Percentiles rank a stretch among this genome's conserved stretches.
These are phyloP conservation scores for Clavispora fructus DNA, from an alignment of 805 yeast genomes.

Conservation along the genomic window DNA sequence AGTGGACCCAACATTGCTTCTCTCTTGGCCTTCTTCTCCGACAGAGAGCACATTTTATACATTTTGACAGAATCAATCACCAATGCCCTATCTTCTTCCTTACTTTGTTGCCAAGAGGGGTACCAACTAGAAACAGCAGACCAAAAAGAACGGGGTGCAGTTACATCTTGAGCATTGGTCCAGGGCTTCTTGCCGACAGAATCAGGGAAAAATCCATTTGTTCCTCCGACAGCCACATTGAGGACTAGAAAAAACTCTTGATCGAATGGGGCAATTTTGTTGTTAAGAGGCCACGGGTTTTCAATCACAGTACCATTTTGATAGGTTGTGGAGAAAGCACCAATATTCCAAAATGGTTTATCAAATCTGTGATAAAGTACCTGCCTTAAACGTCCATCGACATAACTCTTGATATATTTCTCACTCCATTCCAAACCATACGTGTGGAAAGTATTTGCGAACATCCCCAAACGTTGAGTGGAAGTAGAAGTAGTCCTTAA, in stretches of 20 bases:
- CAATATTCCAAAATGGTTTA: not conserved
- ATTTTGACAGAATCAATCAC: not conserved
- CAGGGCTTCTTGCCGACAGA: not conserved
- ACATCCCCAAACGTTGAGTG: not conserved
- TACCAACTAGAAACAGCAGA: not conserved
- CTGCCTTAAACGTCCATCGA: not conserved
- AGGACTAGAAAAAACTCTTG: not conserved
- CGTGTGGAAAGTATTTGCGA: not conserved
- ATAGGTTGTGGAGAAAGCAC: not conserved
- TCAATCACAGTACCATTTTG: not conserved
- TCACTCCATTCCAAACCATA: not conserved
- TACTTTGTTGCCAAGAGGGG: not conserved
- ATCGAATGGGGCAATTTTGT: slow-evolving; percentile 1
- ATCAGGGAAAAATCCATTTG: not conserved
- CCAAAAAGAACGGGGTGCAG: not conserved
- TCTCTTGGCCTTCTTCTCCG: not conserved
- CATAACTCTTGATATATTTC: not conserved
- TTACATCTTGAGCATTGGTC: not conserved
- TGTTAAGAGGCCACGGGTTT: not conserved
- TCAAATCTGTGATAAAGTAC: not conserved
- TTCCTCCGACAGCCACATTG: slow-evolving; percentile 1
- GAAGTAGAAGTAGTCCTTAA: not conserved
- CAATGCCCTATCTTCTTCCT: not conserved
- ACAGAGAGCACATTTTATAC: not conserved
- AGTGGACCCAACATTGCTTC: not conserved